Evolutionary conservation across 768 basidiomycete genomes (phyloP), one percentile per base, ranked within the genome.

Genomic region (Tephrocybe sp.): DNA sequence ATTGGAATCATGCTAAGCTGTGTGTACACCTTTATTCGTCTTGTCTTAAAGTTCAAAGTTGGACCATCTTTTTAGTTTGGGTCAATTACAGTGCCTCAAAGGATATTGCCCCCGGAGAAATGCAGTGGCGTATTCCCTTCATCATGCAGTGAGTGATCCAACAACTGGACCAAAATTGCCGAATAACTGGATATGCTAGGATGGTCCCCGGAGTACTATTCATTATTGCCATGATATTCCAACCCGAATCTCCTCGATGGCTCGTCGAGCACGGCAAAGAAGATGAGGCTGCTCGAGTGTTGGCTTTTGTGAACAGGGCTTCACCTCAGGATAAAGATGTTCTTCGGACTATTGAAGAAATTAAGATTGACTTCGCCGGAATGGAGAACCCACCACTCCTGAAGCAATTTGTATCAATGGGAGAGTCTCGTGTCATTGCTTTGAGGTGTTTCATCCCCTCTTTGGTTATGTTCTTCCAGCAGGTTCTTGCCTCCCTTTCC

Each of bases 181-280:
- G 33, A 34, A 7, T 34, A 4, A 34, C 13, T 12, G 15, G 33
- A 10, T n/a, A 27, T 22, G 9, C 15, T 44, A 69, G 68, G 48
- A 57, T 81, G 44, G 53, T 83, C 33, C 81, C 79, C 3, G 78
- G 79, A 2, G 58, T 77, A 15, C 52, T 82, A 0, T 75, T 83
- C 55, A 56, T 75, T 7, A 47, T 72, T 29, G 59, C 66, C 4
- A 78, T 81, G 73, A 39, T 70, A 6, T 72, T 71, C 45, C 75
- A 79, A 49, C 76, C 78, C 4, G 80, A 82, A 55, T 80, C 79
- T 1, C 80, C 80, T 11, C 68, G 79, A n/a, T 80, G 75, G 76
- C 62, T 82, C 19, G 77, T 75, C 19, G 78, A 79, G 57, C 67
- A 72, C 43, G 64, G 68, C 22, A 64, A 68, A 30, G 68, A 72